Evolutionary conservation across 352 stramenopile species (phyloP).

Genomic region (Pythium utonaiense): DNA sequence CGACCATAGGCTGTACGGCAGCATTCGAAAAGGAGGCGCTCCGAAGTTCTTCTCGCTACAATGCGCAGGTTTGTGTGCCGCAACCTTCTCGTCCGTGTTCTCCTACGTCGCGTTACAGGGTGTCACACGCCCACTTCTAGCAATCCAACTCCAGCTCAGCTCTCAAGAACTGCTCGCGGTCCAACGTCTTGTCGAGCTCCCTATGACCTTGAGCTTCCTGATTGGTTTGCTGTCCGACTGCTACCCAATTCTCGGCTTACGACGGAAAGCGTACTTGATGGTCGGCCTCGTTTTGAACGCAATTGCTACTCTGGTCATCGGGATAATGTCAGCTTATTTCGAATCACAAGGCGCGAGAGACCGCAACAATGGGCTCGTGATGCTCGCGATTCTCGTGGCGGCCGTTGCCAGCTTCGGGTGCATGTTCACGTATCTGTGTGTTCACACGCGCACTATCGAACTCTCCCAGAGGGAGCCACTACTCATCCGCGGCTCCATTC

Average conservation of each 20-base stretch:
- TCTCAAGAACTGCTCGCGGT: conserved; percentile 17
- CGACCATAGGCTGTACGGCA: conserved; percentile 27
- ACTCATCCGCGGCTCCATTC: conserved; percentile 20
- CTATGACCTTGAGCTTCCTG: conserved; percentile 26
- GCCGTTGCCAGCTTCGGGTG: conserved; percentile 26
- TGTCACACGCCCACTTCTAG: conserved; percentile 16
- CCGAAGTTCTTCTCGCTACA: conserved; percentile 27
- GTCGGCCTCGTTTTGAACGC: conserved; percentile 24
- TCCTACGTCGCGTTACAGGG: conserved; percentile 16
- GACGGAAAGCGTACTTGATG: conserved; percentile 31
- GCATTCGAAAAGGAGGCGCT: conserved; percentile 23
- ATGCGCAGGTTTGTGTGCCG: conserved; percentile 17
- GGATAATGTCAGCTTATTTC: conserved; percentile 10
- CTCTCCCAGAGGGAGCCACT: conserved; percentile 34
- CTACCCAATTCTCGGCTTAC: conserved; percentile 25
- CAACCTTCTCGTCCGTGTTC: conserved; percentile 17
- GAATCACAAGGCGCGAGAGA: background rate
- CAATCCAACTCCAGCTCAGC: conserved; percentile 15
- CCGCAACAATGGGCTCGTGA: conserved; percentile 13
- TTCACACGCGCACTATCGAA: conserved; percentile 32
- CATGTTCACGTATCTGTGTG: conserved; percentile 32
- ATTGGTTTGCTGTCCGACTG: conserved; percentile 29
- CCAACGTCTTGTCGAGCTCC: conserved; percentile 20
- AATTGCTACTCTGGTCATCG: conserved; percentile 9
- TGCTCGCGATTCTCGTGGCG: conserved; percentile 23